Percentiles rank a stretch among this genome's conserved stretches.
phyloP scores from a whole-genome alignment of 1,139 yeast genomes.

The Pichia inconspicua region DNA sequence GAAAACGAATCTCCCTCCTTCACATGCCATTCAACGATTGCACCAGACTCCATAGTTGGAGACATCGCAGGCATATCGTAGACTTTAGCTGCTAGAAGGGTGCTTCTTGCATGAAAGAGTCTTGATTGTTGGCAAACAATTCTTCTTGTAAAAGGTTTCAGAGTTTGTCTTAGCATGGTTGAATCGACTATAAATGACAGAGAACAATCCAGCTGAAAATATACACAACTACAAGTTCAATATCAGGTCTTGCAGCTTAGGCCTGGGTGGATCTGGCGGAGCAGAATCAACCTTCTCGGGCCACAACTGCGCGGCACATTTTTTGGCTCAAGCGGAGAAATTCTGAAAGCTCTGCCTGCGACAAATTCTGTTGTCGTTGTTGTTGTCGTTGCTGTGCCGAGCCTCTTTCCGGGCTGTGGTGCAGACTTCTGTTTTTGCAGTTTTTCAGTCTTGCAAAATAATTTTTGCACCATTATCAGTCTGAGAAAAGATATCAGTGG shows the following conservation, averaged over 20 bases:
- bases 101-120: slow-evolving; percentile 1
- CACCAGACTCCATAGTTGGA: slow-evolving; percentile 97
- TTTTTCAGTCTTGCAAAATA: not conserved
- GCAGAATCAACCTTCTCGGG: not conserved
- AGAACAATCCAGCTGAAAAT: too few species aligned
- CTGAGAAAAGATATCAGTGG: too few species aligned
- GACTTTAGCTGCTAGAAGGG: slow-evolving; percentile 40
- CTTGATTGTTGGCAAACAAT: not conserved
- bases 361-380: too few species aligned
- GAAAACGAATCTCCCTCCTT: slow-evolving; percentile 70
- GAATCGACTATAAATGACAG: too few species aligned
- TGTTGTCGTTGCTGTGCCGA: not conserved
- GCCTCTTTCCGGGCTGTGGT: not conserved
- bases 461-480: not conserved
- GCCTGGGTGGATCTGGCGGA: not conserved
- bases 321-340: not conserved
- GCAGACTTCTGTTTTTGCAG: not conserved
- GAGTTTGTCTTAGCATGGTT: not conserved
- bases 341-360: not conserved
- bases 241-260: not conserved
- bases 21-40: slow-evolving; percentile 89
- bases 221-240: not conserved
- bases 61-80: slow-evolving; percentile 98
- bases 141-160: not conserved
- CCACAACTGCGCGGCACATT: not conserved